Conservation (phyloP, 2,329 filamentous ascomycete species). For the Colletotrichum aenigma region DNA sequence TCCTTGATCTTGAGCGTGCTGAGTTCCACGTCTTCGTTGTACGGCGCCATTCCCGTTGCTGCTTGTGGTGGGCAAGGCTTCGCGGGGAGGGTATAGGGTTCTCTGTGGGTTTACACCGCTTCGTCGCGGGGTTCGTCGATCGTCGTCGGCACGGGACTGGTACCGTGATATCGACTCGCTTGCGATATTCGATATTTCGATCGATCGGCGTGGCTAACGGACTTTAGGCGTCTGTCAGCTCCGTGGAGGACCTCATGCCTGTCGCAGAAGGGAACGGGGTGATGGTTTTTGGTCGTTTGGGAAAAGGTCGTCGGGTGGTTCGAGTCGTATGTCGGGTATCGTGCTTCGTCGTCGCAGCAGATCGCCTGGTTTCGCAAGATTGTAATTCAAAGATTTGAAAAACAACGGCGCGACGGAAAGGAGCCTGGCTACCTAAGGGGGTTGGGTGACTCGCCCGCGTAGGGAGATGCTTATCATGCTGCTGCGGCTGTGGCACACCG, state of each 20-base stretch:
- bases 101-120: neutral
- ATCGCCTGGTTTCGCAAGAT: neutral
- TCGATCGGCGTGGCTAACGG: neutral
- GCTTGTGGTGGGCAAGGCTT: neutral
- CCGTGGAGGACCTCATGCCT: conserved; percentile 4
- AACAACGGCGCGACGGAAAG: neutral
- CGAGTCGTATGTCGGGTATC: neutral
- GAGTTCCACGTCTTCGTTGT: conserved; percentile 53
- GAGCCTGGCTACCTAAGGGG: neutral
- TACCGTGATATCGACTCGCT: neutral
- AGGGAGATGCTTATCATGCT: conserved; percentile 20
- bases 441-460: conserved; percentile 2
- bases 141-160: neutral
- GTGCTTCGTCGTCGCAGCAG: neutral
- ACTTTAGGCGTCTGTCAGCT: neutral
- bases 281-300: neutral
- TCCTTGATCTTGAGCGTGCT: conserved; percentile 64
- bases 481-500: neutral
- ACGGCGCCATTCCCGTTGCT: conserved; percentile 35
- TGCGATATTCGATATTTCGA: neutral
- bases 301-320: neutral
- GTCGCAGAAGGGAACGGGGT: neutral
- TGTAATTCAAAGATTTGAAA: neutral
- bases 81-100: neutral
- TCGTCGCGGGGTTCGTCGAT: neutral